A percentile compares a stretch with the other conserved stretches of the same genome.
These are phyloP conservation scores for Trichomonas gallinae DNA, from an alignment of 208 protist genomes.

Conservation along the genomic window DNA sequence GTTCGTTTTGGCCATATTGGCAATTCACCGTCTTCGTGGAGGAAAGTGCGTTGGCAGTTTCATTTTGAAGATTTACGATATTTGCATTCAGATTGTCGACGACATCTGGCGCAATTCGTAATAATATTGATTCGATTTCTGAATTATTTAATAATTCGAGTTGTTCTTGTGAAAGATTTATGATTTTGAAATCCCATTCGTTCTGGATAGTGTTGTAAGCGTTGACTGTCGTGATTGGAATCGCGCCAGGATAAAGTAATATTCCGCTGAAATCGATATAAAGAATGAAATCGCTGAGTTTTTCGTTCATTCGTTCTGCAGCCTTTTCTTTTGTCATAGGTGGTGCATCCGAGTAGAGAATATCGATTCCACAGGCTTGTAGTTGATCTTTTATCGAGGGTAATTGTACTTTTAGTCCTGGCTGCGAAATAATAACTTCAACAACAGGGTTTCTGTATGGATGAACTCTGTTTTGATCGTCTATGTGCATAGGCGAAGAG, in stretches of 20 bases:
- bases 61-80: neutral
- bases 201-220: neutral
- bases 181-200: neutral
- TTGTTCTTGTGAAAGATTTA: neutral
- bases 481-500: neutral
- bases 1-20: neutral
- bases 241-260: neutral
- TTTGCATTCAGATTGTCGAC: neutral
- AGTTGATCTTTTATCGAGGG: neutral
- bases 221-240: neutral
- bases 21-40: neutral
- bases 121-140: neutral
- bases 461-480: neutral
- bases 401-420: neutral
- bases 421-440: neutral
- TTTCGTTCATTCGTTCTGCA: neutral
- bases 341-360: neutral
- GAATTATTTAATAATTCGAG: neutral
- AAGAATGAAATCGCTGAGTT: neutral
- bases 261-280: neutral
- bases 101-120: neutral
- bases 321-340: neutral
- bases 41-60: neutral
- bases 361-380: neutral
- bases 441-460: neutral